Evolutionary conservation across 129 eudicot genomes (phyloP).

Genomic region (Dittrichia graveolens): DNA sequence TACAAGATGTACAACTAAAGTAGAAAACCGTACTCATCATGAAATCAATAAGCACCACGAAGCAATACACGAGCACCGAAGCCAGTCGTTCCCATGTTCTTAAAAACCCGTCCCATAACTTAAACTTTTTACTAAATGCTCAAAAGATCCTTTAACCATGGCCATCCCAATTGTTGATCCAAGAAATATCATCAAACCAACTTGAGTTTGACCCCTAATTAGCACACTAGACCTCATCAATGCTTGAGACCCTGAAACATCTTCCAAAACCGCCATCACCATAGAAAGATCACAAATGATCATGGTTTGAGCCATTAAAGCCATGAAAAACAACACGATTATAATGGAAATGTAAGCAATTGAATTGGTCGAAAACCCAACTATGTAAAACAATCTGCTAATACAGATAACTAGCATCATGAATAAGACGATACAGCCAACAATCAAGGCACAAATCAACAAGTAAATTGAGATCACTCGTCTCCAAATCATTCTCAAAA

Average conservation of each 20-base stretch:
- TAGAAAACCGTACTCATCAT: conserved; percentile 85
- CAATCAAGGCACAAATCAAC: conserved; percentile 54
- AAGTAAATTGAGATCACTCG: conserved; percentile 61
- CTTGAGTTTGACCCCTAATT: conserved; percentile 79
- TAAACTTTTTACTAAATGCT: conserved; percentile 77
- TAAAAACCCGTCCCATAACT: conserved; percentile 76
- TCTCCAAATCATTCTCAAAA: conserved; percentile 58
- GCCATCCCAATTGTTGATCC: conserved; percentile 75
- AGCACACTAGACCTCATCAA: conserved; percentile 70
- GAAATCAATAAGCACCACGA: conserved; percentile 76
- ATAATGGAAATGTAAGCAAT: conserved; percentile 49
- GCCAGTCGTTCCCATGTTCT: conserved; percentile 84
- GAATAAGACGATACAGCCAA: conserved; percentile 57
- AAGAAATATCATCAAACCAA: conserved; percentile 69
- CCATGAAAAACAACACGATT: conserved; percentile 51
- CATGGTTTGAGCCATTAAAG: conserved; percentile 58
- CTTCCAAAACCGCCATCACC: conserved; percentile 82
- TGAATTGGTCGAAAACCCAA: conserved; percentile 53
- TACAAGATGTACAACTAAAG: conserved; percentile 80
- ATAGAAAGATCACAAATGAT: conserved; percentile 64
- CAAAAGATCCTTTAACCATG: conserved; percentile 73
- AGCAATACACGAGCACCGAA: conserved; percentile 76
- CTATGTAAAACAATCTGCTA: conserved; percentile 42
- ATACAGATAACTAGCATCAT: conserved; percentile 51
- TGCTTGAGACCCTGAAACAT: conserved; percentile 73